phyloP scores from a whole-genome alignment of 2,329 filamentous ascomycete species.

The Boeremia exigua region DNA sequence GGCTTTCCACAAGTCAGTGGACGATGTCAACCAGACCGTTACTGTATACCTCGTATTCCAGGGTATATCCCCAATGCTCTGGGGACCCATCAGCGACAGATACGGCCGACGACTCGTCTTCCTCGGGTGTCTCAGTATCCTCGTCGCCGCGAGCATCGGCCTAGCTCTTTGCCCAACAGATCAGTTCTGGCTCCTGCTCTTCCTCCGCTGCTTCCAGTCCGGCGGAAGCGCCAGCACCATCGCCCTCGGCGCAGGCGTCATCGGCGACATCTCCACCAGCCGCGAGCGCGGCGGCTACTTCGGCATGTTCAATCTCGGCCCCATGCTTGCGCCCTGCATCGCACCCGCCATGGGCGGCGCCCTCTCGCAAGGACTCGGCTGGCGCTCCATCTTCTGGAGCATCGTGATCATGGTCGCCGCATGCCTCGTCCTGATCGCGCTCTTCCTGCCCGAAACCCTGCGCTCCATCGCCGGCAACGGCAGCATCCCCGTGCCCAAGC shows the following conservation, averaged over 20 bases:
- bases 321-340: slow-evolving; percentile 38
- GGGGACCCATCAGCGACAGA: slow-evolving; percentile 59
- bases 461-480: slow-evolving; percentile 52
- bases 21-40: slow-evolving; percentile 58
- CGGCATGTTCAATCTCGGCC: slow-evolving; percentile 65
- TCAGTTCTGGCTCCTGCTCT: slow-evolving; percentile 41
- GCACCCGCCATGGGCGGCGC: slow-evolving; percentile 44
- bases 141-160: slow-evolving; percentile 42
- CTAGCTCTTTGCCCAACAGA: slow-evolving; percentile 43
- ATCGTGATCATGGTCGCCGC: slow-evolving; percentile 49
- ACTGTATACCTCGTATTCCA: slow-evolving; percentile 58
- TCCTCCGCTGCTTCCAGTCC: slow-evolving; percentile 47
- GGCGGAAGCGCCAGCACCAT: slow-evolving; percentile 51
- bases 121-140: slow-evolving; percentile 48
- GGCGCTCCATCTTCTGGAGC: slow-evolving; percentile 49
- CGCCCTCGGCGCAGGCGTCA: slow-evolving; percentile 70
- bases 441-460: slow-evolving; percentile 52
- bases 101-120: slow-evolving; percentile 60
- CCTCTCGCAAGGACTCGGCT: slow-evolving; percentile 43
- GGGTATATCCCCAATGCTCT: slow-evolving; percentile 59
- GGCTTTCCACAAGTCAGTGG: slow-evolving; percentile 50
- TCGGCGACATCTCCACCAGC: slow-evolving; percentile 73
- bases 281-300: slow-evolving; percentile 76
- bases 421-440: slow-evolving; percentile 41
- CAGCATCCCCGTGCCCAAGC: slow-evolving; percentile 29